Base-by-base conservation (phyloP, 805 yeast species). In the Pichia exigua region DNA sequence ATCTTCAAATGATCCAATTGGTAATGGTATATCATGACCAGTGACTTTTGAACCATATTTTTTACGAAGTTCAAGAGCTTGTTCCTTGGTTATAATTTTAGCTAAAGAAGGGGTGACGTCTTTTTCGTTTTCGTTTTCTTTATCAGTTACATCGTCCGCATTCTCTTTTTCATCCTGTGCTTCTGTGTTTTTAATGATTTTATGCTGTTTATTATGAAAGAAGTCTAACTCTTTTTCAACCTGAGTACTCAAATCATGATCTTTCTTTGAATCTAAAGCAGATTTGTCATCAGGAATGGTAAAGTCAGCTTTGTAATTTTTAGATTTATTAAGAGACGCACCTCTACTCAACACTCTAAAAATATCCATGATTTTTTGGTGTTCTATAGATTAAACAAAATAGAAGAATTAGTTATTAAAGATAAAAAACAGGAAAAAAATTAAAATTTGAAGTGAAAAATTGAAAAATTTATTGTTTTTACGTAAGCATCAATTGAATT, bases 1-100 rank as follows among this genome's bases (percentile, higher is more conserved):
- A 64, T 92, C 97, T 57, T 84, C 84, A 65, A 94, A 94, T 2
- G 95, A 83, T 2, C 90, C 94, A 52, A 92, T 83, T 1, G 98
- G 97, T 32, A 87, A 70, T n/a, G 97, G 97, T 15, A 86, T 67
- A 66, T 92, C 97, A 43, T 77, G 77, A 42, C 98, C 98, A 0
- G 85, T 73, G 30, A 91, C 82, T 54, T 89, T 90, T 44, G 83
- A 79, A 52, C 75, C 76, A 59, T 82, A 74, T 1, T 76, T 63
- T 59, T 79, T 79, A 57, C 97, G 78, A 50, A 84, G 72, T 20
- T 64, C 68, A 2, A 60, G 61, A 0, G 95, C 95, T 44, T 88
- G 87, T 46, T 77, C 77, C 17, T 69, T 74, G 22, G 70, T 75
- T 1, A 74, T 59, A 43, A 87, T 79, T 48, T 69, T 73, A 5